Conservation (phyloP, 306 rosid species). For the Pyrus betulifolia region DNA sequence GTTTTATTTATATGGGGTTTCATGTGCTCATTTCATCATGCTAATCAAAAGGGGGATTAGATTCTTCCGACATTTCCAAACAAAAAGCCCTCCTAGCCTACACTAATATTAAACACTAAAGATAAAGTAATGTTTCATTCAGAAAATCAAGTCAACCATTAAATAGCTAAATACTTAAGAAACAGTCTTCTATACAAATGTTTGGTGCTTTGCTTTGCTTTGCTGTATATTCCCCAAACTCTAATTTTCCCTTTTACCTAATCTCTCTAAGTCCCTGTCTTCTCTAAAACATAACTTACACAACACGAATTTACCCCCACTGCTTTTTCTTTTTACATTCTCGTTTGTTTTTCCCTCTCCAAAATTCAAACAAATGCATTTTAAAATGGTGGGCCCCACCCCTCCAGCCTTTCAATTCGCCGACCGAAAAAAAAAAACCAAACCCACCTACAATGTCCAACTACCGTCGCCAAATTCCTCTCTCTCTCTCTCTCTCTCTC, state of each 20-base stretch:
- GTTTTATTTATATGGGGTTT: neutral
- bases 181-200: slow-evolving; percentile 33
- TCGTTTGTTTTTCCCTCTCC: slow-evolving; percentile 6
- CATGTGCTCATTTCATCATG: neutral
- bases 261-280: too few relatives aligned
- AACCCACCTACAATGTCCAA: slow-evolving; percentile 46
- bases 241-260: neutral
- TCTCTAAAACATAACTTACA: too few relatives aligned
- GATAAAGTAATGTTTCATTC: neutral
- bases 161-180: slow-evolving; percentile 14
- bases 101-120: too few relatives aligned
- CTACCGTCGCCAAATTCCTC: slow-evolving; percentile 42
- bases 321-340: neutral
- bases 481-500: neutral
- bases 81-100: too few relatives aligned
- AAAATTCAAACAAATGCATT: slow-evolving; percentile 35
- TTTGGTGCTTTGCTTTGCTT: slow-evolving; percentile 21
- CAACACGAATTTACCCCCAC: neutral
- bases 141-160: slow-evolving; percentile 32
- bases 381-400: slow-evolving; percentile 22
- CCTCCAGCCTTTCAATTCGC: slow-evolving; percentile 22
- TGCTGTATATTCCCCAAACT: slow-evolving; percentile 18
- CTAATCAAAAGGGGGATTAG: neutral
- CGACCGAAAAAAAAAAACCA: slow-evolving; percentile 23
- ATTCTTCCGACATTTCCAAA: slow-evolving; percentile 2